Base-by-base conservation (phyloP, 1,284 basidiomycete species). In the Sporisorium sorghi region DNA sequence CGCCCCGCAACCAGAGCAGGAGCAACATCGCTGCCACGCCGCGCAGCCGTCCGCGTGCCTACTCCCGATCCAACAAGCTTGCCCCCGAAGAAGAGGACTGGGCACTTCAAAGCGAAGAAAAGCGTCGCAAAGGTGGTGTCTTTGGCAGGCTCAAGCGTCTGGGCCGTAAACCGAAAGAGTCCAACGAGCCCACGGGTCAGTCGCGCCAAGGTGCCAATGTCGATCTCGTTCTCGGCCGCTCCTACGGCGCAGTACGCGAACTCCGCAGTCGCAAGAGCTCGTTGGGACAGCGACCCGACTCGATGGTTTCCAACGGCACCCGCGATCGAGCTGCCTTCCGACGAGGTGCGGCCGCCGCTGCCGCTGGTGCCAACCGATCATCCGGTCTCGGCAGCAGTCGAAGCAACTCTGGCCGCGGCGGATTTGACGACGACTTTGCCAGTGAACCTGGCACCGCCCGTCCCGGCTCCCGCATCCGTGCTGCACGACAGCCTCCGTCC, bases 81-180 rank as follows among this genome's bases (percentile, higher is more conserved):
- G 69, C 73, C 1, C 73, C 73, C 30, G 73, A 75, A 47, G 73
- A 75, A 19, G 73, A 76, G 26, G 63, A 52, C 14, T 72, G 68
- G 68, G 61, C 64, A 0, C 49, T 64, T 51, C 48, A 69, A 47
- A 55, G 60, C 21, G 73, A 71, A 43, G 54, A 24, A 6, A 66
- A 71, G 60, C 59, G 73, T 33, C 63, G 69, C 46, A 76, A 76
- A 33, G 73, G 73, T 7, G 73, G 73, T 28, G 61, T 76, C 24
- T 51, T 76, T 24, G 73, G 73, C 8, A 58, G 73, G 12, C 47
- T 76, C 24, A 72, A 61, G 51, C 64, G 58, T 43, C 58, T 76
- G 28, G 69, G 69, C 5, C 60, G 62, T 21, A 72, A 63, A 52
- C 55, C 43, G 0, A 72, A 72, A 42, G 54, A 56, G 2, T 17